phyloP scores from a whole-genome alignment of 148 eudicot genomes.

The Camellia lanceoleosa region DNA sequence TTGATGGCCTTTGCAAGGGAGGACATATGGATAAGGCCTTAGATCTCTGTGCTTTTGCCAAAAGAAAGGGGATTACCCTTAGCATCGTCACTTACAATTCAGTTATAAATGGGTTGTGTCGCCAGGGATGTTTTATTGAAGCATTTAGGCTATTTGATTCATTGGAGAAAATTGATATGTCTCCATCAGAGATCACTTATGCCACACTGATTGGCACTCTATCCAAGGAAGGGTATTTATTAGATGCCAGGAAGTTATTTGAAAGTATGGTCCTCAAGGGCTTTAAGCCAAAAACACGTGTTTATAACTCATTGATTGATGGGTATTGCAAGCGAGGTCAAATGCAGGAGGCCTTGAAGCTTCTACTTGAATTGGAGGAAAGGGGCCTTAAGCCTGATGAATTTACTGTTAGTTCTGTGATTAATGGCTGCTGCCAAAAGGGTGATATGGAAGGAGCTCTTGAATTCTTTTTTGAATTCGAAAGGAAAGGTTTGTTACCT shows the following conservation, averaged over 20 bases:
- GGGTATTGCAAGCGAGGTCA: constrained; percentile 70
- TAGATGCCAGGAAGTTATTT: constrained; percentile 68
- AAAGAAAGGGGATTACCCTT: constrained; percentile 53
- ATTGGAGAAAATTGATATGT: constrained; percentile 48
- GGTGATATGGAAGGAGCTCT: constrained; percentile 90
- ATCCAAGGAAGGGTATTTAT: constrained; percentile 67
- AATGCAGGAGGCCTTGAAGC: constrained; percentile 54
- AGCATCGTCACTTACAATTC: constrained; percentile 70
- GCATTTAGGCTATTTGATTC: constrained; percentile 90
- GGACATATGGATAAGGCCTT: constrained; percentile 71
- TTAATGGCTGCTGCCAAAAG: constrained; percentile 54
- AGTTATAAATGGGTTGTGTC: constrained; percentile 74
- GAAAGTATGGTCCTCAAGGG: constrained; percentile 64
- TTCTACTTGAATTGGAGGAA: constrained; percentile 53
- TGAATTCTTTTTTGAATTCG: constrained; percentile 46
- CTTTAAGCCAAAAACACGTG: constrained; percentile 50
- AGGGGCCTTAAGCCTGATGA: constrained; percentile 59
- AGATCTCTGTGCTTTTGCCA: constrained; percentile 54
- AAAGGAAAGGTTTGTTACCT: constrained; percentile 48
- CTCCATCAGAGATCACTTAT: constrained; percentile 76
- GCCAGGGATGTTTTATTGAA: constrained; percentile 79
- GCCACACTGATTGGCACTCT: constrained; percentile 68
- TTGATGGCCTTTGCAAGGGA: constrained; percentile 79
- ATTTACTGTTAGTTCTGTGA: constrained; percentile 68
- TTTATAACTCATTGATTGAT: constrained; percentile 67